Evolutionary conservation across 148 eudicot species (phyloP), one percentile per base, ranked within the genome.

Genomic region (Rhododendron ovatum): DNA sequence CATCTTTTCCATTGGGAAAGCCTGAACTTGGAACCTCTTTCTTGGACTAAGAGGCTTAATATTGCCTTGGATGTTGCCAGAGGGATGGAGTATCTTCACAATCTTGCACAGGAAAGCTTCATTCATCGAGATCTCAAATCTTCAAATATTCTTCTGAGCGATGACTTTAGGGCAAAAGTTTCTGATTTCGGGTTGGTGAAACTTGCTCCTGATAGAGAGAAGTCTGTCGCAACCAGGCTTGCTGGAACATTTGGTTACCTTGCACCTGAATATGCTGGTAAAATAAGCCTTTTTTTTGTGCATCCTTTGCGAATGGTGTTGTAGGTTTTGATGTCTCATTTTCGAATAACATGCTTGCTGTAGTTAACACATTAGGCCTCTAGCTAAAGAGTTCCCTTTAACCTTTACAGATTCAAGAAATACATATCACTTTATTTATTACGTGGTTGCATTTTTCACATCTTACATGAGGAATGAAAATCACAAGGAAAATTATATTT

Each of bases 241-340:
- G 98, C 98, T 2, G 95, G 98, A 55, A 94, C 94, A n/a, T 94
- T 94, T 74, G 95, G 98, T 39, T 94, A 93, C 86, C 93, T 95
- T 87, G 98, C 98, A 59, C 96, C 98, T 22, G 98, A 95, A 87
- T 95, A 95, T 88, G 98, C 98, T 78, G 96, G 98, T 95, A 90
- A 82, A 89, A 43, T 20, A 41, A 77, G 80, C 20, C 71, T 55
- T 74, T 8, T 39, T 80, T 78, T n/a, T 81, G 18, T 15, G 0
- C 53, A 15, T 26, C 73, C 57, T 15, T 59, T 15, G 63, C 20
- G 3, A 55, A n/a, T 26, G 30, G 3, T n/a, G 13, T n/a, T n/a
- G 33, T 65, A 9, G 33, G 14, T 9, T 8, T 10, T 65, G 14
- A n/a, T 65, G 73, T 65, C 73, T 65, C 14, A n/a, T 65, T 65